Percentiles rank a stretch among this genome's conserved stretches.
Conservation (phyloP, 202 grass and related monocot genomes). For the Zoysia matrella region DNA sequence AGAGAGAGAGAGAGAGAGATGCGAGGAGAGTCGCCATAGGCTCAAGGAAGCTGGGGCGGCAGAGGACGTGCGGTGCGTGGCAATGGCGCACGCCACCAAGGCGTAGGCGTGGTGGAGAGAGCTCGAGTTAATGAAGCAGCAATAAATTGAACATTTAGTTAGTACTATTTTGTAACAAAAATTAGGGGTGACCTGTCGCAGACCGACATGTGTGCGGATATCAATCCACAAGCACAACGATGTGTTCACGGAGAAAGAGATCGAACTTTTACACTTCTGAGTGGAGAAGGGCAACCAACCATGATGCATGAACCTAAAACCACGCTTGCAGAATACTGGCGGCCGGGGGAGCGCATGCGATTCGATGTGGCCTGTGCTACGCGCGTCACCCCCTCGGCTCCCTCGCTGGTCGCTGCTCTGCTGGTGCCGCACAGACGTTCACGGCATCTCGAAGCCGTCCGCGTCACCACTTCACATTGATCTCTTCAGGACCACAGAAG, state of each 20-base stretch:
- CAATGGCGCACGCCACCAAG: too few relatives aligned
- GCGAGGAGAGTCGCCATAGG: too few relatives aligned
- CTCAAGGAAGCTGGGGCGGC: too few relatives aligned
- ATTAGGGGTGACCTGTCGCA: constrained; percentile 38
- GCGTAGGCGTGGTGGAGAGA: too few relatives aligned
- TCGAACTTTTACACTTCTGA: not conserved
- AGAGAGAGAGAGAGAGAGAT: too few relatives aligned
- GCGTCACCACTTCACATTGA: constrained; percentile 30
- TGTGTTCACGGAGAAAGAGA: not conserved
- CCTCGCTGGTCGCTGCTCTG: not conserved
- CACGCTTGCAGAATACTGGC: constrained; percentile 12
- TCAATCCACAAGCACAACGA: not conserved
- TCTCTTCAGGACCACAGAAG: constrained; percentile 49
- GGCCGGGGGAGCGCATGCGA: too few relatives aligned
- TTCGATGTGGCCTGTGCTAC: too few relatives aligned
- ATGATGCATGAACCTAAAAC: constrained; percentile 8
- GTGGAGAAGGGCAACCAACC: not conserved
- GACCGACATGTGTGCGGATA: constrained; percentile 6
- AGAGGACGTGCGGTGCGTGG: too few relatives aligned
- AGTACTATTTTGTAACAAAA: not conserved
- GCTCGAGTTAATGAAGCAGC: too few relatives aligned
- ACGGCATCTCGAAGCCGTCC: constrained; percentile 38
- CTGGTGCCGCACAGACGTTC: not conserved
- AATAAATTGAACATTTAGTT: too few relatives aligned
- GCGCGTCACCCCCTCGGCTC: not conserved